Conservation (phyloP, 202 grass and related monocot genomes). For the Bolboschoenoplectus hybrid region DNA sequence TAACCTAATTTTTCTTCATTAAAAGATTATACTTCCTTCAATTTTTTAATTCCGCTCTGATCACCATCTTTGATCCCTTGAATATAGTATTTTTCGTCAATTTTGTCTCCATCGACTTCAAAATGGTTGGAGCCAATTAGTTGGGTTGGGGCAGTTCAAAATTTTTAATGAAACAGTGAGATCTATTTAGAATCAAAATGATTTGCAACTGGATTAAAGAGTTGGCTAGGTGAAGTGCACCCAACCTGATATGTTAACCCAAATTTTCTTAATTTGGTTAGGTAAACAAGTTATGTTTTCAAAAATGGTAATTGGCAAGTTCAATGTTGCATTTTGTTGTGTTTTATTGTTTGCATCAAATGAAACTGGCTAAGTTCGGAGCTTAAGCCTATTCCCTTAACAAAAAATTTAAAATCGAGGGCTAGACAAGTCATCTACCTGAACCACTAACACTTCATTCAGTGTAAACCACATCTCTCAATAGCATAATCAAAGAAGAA, state of each 20-base stretch:
- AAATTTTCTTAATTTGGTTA: neutral
- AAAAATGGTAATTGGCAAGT: neutral
- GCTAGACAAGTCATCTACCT: neutral
- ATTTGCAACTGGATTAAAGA: neutral
- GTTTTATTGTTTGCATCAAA: neutral
- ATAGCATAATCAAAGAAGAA: neutral
- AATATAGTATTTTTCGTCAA: neutral
- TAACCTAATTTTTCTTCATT: neutral
- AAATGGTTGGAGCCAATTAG: neutral
- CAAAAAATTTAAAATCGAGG: neutral
- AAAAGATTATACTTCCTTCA: neutral
- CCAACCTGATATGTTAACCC: neutral
- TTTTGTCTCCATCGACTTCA: neutral
- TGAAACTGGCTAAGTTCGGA: neutral
- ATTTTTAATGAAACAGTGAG: neutral
- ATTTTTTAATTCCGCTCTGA: constrained; percentile 8
- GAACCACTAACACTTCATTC: neutral
- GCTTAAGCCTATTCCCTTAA: neutral
- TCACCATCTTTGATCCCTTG: neutral
- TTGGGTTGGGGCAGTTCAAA: neutral
- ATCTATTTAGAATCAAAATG: neutral
- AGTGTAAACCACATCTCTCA: neutral
- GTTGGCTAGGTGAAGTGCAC: neutral
- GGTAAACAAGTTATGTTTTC: neutral
- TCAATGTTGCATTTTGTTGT: neutral